These are phyloP conservation scores for Amaranthus hypochondriacus DNA, from an alignment of 148 eudicot species.

Conservation along the genomic window DNA sequence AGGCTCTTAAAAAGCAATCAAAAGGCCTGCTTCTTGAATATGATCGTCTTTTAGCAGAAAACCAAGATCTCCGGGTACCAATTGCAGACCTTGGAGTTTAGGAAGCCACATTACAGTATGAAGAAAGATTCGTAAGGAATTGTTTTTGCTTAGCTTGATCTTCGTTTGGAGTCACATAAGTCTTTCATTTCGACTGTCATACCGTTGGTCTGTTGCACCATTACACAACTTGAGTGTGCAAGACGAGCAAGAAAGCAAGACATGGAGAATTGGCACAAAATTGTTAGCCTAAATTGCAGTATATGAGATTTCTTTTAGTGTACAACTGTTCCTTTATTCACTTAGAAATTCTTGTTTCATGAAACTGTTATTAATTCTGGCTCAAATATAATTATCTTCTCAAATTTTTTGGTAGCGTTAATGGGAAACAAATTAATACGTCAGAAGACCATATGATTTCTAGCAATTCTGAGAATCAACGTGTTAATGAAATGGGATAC, in stretches of 20 bases:
- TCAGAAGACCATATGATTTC: too few relatives aligned
- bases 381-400: too few relatives aligned
- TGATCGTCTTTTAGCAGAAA: constrained; percentile 50
- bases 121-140: constrained; percentile 37
- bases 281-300: neutral
- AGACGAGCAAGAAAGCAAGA: constrained; percentile 4
- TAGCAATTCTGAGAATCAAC: too few relatives aligned
- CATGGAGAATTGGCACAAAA: too few relatives aligned
- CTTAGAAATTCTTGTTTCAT: too few relatives aligned
- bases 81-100: constrained; percentile 37
- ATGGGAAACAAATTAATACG: too few relatives aligned
- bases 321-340: too few relatives aligned
- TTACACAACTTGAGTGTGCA: constrained; percentile 5
- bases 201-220: neutral
- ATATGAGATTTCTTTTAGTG: too few relatives aligned
- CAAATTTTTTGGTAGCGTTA: too few relatives aligned
- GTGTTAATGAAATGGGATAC: too few relatives aligned
- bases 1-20: constrained; percentile 51
- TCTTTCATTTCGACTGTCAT: neutral
- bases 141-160: neutral
- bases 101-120: constrained; percentile 24
- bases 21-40: constrained; percentile 55
- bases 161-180: constrained; percentile 6
- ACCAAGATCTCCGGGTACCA: constrained; percentile 49
- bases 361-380: too few relatives aligned